Base-by-base conservation (phyloP, 306 rosid species). In the cucumber (Cucumis sativus) region DNA sequence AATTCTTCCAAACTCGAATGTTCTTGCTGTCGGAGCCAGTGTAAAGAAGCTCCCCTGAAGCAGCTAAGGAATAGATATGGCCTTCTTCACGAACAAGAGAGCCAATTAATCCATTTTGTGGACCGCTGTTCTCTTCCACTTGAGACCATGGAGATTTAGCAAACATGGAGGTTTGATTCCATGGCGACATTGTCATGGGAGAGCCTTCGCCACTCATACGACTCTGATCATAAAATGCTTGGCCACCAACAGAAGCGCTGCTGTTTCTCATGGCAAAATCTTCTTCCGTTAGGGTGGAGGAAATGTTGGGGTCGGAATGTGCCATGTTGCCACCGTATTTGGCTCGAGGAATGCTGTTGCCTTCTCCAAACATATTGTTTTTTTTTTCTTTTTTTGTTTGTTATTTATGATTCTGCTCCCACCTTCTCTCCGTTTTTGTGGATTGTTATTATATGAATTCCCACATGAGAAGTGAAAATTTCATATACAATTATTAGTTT, bases 11-110 rank as follows among this genome's bases (percentile, higher is more conserved):
- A 0, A 95, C 98, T 0, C 98, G 87, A 25, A 95, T 95, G 85
- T 95, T 94, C 89, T 94, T 94, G 66, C 96, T 90, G 71, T 91
- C 98, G 8, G 98, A 94, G 18, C 98, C 98, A 0, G 98, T 94
- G 88, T 94, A 94, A 2, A 94, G 59, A 18, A 91, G 89, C 13
- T 90, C 93, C 0, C 92, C 87, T 4, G 87, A 30, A 23, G 96
- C 90, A 0, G 98, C 98, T 7, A 94, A 62, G 1, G 98, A 94
- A 70, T 94, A 94, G 41, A 94, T 94, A 57, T 94, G 97, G 39
- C 98, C 98, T 57, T 94, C 98, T 57, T 94, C 96, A 1, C 98
- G 97, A 1, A 89, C 63, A 6, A 87, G 58, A 7, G 95, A 90
- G 28, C 96, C 96, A 1, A 90, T 78, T 16, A 90, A 84, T 0